phyloP scores from a whole-genome alignment of 2,329 filamentous ascomycete species.

The Geosmithia putterillii region DNA sequence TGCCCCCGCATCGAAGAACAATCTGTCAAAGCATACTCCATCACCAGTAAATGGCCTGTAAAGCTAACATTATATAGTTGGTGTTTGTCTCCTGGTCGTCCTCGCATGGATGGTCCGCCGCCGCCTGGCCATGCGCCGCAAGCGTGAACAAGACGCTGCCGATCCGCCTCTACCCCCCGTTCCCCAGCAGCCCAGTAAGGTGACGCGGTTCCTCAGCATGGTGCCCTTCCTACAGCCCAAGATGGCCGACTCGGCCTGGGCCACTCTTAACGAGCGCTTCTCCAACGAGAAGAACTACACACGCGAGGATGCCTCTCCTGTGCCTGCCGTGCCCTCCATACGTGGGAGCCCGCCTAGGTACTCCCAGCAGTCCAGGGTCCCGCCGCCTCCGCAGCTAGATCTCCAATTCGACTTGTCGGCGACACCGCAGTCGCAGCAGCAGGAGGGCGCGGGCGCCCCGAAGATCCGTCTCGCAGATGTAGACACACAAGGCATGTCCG shows the following conservation, averaged over 20 bases:
- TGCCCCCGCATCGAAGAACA: no score
- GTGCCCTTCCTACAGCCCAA: not conserved
- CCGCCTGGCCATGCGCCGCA: not conserved
- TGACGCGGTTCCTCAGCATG: not conserved
- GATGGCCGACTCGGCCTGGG: not conserved
- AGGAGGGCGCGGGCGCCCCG: not conserved
- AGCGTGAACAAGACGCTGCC: not conserved
- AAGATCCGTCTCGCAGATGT: not conserved
- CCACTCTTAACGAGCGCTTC: not conserved
- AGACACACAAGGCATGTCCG: not conserved
- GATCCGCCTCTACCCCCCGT: not conserved
- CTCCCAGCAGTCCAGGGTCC: no score
- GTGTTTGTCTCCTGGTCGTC: not conserved
- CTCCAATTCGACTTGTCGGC: no score
- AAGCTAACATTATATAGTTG: not conserved
- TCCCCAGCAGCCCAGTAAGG: not conserved
- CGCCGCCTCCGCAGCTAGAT: no score
- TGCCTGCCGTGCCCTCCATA: no score
- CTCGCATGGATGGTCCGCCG: not conserved
- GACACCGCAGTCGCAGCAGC: not conserved
- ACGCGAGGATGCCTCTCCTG: not conserved
- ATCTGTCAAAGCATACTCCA: no score
- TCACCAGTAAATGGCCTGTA: no score
- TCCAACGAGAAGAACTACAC: not conserved
- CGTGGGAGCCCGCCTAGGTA: no score